These are phyloP conservation scores for Ganoderma lucidum DNA, from an alignment of 1,284 basidiomycete genomes.

Conservation along the genomic window DNA sequence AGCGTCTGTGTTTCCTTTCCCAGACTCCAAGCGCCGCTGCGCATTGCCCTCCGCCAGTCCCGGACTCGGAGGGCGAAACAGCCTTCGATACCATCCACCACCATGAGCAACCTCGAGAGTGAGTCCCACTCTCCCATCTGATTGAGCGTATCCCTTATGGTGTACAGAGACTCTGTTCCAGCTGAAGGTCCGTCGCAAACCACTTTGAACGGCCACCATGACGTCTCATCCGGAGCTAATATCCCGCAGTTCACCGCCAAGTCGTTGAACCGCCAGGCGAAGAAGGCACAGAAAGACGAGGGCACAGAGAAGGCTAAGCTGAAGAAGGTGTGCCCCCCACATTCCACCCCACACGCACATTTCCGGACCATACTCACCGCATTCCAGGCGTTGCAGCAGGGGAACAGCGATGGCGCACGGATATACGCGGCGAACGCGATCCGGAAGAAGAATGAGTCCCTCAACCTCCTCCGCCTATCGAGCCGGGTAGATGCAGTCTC, in stretches of 20 bases:
- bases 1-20: conserved; percentile 22
- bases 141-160: conserved; percentile 36
- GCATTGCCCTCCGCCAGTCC: conserved; percentile 22
- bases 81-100: conserved; percentile 20
- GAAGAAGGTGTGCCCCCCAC: conserved; percentile 76
- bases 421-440: conserved; percentile 99
- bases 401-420: conserved; percentile 96
- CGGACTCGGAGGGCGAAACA: conserved; percentile 15
- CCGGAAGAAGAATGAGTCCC: conserved; percentile 95
- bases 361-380: neutral
- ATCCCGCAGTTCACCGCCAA: conserved; percentile 90
- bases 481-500: conserved; percentile 97
- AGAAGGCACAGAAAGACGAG: conserved; percentile 97
- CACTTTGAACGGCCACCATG: conserved; percentile 11
- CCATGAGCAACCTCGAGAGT: conserved; percentile 93
- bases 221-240: conserved; percentile 24
- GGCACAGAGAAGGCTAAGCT: conserved; percentile 83
- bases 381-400: conserved; percentile 90
- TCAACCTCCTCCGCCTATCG: conserved; percentile 89
- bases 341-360: neutral
- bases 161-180: conserved; percentile 90
- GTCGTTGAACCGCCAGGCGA: conserved; percentile 89
- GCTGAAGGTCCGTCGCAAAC: conserved; percentile 73
- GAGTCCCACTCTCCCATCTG: conserved; percentile 42
- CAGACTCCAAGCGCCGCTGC: conserved; percentile 21